These are phyloP conservation scores for Claviceps humidiphila DNA, from an alignment of 2,329 filamentous ascomycete genomes.

Conservation along the genomic window DNA sequence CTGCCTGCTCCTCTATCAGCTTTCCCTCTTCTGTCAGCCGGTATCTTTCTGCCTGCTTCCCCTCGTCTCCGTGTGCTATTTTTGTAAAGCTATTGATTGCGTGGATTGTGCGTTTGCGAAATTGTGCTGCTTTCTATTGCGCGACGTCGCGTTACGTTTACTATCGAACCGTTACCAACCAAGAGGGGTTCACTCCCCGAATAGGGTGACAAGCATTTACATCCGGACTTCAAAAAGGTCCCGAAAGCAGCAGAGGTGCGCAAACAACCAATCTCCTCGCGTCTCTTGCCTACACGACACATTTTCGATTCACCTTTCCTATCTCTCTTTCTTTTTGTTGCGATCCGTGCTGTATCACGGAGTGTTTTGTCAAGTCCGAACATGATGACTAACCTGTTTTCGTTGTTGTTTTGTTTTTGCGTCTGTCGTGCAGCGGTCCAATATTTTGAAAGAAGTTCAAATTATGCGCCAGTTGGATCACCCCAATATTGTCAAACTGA, in stretches of 20 bases:
- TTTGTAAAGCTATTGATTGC: slow-evolving; percentile 1
- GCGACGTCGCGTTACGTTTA: slow-evolving; percentile 1
- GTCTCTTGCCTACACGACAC: not conserved
- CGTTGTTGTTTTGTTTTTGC: slow-evolving; percentile 5
- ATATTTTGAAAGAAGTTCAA: slow-evolving; percentile 95
- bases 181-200: slow-evolving; percentile 24
- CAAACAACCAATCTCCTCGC: not conserved
- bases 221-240: slow-evolving; percentile 91
- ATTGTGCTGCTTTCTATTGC: slow-evolving; percentile 1
- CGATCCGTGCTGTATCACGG: not conserved
- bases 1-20: not conserved
- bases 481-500: slow-evolving; percentile 85
- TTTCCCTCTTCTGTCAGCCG: not conserved
- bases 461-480: slow-evolving; percentile 97
- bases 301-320: slow-evolving; percentile 20
- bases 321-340: slow-evolving; percentile 18
- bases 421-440: slow-evolving; percentile 56
- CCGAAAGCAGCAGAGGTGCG: slow-evolving; percentile 97
- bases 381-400: not conserved
- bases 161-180: slow-evolving; percentile 37
- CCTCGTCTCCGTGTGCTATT: slow-evolving; percentile 4
- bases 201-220: slow-evolving; percentile 84
- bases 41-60: not conserved
- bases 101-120: slow-evolving; percentile 10
- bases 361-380: not conserved